Evolutionary conservation across 75 land plant species (phyloP), one percentile per base, ranked within the genome.

Genomic region (Pinus albicaulis): DNA sequence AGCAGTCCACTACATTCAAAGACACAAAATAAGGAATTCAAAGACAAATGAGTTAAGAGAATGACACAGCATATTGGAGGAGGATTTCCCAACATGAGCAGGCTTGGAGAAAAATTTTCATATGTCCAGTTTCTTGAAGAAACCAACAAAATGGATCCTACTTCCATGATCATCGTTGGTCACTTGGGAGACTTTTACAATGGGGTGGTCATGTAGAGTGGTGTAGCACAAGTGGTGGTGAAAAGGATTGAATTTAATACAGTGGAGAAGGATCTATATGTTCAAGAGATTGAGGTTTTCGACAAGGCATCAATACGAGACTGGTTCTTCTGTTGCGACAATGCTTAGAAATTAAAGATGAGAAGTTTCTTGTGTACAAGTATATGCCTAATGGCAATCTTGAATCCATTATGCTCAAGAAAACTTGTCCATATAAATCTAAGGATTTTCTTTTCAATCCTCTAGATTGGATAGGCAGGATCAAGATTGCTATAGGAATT

Each of bases 321-420:
- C 22, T 81, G 20, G 65, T 81, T 59, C 62, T 80, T 56, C 56
- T 81, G 34, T 75, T 81, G n/a, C 80, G 83, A 4, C 75, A 81
- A 31, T 81, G 83, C 75, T 56, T 77, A 44, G 75, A 71, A 15
- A 44, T 25, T 26, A 53, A 71, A 53, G 81, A 78, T 28, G 75
- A 76, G 55, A 81, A 78, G 57, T 72, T 81, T 72, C 41, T 81
- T 24, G 83, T 81, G 2, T 81, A 81, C 61, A 71, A 72, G 66
- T 78, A 81, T 23, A 78, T 81, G 83, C 76, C 80, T 23, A 61
- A 71, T 55, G 80, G 83, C 0, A 80, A 81, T 55, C 83, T 81
- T 48, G 80, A 66, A 20, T 72, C 80, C 58, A 34, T 59, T n/a
- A 44, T 78, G 58, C 34, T 20, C 16, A 55, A 55, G 25, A 72